These are phyloP conservation scores for Aspergillus fructus DNA, from an alignment of 2,329 filamentous ascomycete genomes.

Conservation along the genomic window DNA sequence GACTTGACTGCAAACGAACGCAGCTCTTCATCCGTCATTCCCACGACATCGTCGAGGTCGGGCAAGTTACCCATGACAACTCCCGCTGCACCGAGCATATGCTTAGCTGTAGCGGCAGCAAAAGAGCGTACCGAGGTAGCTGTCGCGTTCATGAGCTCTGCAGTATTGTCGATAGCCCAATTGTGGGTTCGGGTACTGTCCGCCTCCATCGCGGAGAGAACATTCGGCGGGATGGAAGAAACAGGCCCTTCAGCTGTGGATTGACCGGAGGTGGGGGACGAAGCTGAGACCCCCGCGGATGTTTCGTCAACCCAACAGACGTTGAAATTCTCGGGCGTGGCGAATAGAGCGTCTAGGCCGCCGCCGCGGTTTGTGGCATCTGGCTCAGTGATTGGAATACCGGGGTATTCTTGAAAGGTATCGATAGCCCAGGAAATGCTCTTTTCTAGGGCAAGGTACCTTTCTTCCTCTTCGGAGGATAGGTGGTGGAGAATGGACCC, in stretches of 20 bases:
- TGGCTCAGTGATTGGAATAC: slow-evolving; percentile 35
- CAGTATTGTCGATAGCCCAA: slow-evolving; percentile 38
- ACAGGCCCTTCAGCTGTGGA: slow-evolving; percentile 25
- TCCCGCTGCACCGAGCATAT: slow-evolving; percentile 35
- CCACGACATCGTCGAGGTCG: slow-evolving; percentile 42
- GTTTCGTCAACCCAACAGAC: slow-evolving; percentile 45
- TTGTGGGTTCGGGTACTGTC: slow-evolving; percentile 39
- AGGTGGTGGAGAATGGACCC: slow-evolving; percentile 47
- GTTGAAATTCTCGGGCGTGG: slow-evolving; percentile 46
- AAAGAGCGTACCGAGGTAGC: slow-evolving; percentile 36
- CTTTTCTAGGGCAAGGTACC: slow-evolving; percentile 46
- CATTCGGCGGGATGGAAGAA: slow-evolving; percentile 33
- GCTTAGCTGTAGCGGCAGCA: slow-evolving; percentile 37
- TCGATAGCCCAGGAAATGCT: slow-evolving; percentile 30
- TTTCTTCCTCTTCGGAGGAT: slow-evolving; percentile 46
- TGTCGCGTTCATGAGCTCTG: slow-evolving; percentile 36
- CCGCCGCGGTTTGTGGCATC: slow-evolving; percentile 46
- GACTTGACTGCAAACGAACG: slow-evolving; percentile 40
- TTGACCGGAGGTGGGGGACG: slow-evolving; percentile 20
- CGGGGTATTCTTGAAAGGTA: slow-evolving; percentile 40
- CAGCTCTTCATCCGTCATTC: slow-evolving; percentile 43
- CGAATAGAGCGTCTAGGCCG: slow-evolving; percentile 46
- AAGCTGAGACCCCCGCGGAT: slow-evolving; percentile 26
- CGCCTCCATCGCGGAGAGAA: slow-evolving; percentile 40
- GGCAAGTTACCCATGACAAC: slow-evolving; percentile 32